Percentiles rank a stretch among this genome's conserved stretches.
Conservation (phyloP, 2,329 filamentous ascomycete genomes). For the Alternaria solani region DNA sequence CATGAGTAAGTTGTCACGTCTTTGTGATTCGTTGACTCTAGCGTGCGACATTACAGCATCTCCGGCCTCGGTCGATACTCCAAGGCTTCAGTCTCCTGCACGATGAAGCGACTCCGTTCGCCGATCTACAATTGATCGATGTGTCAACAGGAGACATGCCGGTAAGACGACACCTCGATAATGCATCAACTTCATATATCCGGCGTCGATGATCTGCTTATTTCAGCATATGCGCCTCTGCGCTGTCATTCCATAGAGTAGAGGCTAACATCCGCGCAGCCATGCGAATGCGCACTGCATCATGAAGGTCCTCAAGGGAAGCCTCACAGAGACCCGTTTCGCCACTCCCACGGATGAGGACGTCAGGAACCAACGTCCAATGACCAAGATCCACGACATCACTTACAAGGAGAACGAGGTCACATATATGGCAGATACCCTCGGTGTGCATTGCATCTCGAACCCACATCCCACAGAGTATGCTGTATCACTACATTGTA, state of each 20-base stretch:
- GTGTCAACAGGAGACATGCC: slow-evolving; percentile 38
- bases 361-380: slow-evolving; percentile 60
- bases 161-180: slow-evolving; percentile 32
- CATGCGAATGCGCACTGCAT: slow-evolving; percentile 82
- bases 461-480: slow-evolving; percentile 76
- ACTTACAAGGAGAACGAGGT: slow-evolving; percentile 75
- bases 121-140: slow-evolving; percentile 37
- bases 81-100: slow-evolving; percentile 32
- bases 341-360: slow-evolving; percentile 68
- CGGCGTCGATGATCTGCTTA: not conserved
- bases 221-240: not conserved
- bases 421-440: slow-evolving; percentile 88
- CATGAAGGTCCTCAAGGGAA: slow-evolving; percentile 86
- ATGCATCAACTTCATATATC: not conserved
- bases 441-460: slow-evolving; percentile 83
- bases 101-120: slow-evolving; percentile 41
- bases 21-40: slow-evolving; percentile 20
- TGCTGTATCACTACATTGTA: slow-evolving; percentile 83
- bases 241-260: not conserved
- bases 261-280: slow-evolving; percentile 25
- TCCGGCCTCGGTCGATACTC: not conserved
- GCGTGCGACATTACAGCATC: slow-evolving; percentile 8
- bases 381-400: slow-evolving; percentile 71
- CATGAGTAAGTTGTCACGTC: slow-evolving; percentile 67
- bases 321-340: slow-evolving; percentile 82